phyloP scores from a whole-genome alignment of 2,329 filamentous ascomycete genomes.

The Rugonectria rugulosa region DNA sequence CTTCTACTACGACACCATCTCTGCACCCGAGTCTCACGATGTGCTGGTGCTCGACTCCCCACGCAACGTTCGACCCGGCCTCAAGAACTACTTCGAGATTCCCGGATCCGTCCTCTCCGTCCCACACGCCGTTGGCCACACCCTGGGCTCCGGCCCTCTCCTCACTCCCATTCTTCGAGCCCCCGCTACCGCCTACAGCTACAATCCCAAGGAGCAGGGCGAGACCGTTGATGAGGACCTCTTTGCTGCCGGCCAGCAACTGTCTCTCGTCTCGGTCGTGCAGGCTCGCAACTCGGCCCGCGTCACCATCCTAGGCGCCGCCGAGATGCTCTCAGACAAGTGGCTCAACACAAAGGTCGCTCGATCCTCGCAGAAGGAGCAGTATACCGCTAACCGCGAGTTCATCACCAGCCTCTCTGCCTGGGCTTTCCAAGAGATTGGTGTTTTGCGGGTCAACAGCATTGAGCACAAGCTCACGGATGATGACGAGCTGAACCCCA shows the following conservation, averaged over 20 bases:
- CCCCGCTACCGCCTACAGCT: slow-evolving; percentile 86
- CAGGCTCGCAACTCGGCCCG: slow-evolving; percentile 95
- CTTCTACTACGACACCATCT: slow-evolving; percentile 86
- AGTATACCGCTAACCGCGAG: slow-evolving; percentile 78
- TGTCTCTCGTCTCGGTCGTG: slow-evolving; percentile 83
- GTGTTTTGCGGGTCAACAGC: slow-evolving; percentile 83
- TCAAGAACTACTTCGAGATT: slow-evolving; percentile 77
- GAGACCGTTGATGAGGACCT: slow-evolving; percentile 76
- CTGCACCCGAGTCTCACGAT: slow-evolving; percentile 84
- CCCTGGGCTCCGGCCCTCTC: slow-evolving; percentile 78
- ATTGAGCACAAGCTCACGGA: slow-evolving; percentile 76
- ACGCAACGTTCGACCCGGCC: slow-evolving; percentile 67
- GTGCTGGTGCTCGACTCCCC: slow-evolving; percentile 82
- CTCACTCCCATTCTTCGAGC: slow-evolving; percentile 84
- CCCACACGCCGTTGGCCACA: slow-evolving; percentile 81
- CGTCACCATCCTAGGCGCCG: slow-evolving; percentile 83
- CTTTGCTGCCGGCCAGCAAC: slow-evolving; percentile 83
- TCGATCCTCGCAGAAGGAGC: slow-evolving; percentile 59
- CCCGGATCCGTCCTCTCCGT: slow-evolving; percentile 73
- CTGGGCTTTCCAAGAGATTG: slow-evolving; percentile 97
- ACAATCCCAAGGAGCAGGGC: slow-evolving; percentile 88
- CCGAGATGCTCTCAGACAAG: slow-evolving; percentile 84
- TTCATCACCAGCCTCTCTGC: slow-evolving; percentile 86
- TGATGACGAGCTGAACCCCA: slow-evolving; percentile 75
- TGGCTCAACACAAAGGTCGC: slow-evolving; percentile 88